A percentile compares a stretch with the other conserved stretches of the same genome.
These are phyloP conservation scores for Kodamaea sp. DNA, from an alignment of 1,139 yeast genomes.

Conservation along the genomic window DNA sequence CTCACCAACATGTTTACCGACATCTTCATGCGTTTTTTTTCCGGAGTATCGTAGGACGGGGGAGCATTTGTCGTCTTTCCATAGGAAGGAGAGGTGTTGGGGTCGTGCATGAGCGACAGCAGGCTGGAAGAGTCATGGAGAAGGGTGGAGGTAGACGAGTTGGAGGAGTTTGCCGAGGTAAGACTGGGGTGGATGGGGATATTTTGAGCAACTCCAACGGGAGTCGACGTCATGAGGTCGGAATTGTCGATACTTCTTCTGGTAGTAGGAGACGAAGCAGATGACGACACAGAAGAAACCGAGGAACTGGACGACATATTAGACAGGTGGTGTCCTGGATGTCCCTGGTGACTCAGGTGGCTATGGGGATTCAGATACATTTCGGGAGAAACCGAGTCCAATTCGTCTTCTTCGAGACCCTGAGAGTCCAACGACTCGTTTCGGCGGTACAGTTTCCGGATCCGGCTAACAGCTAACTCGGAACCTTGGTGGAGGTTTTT, in stretches of 20 bases:
- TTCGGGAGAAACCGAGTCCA: slow-evolving; percentile 12
- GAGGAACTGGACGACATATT: no score
- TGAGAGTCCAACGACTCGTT: slow-evolving; percentile 11
- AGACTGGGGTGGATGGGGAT: no score
- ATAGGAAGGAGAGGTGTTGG: no score
- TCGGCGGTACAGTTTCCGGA: slow-evolving; percentile 40
- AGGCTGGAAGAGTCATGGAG: slow-evolving; percentile 1
- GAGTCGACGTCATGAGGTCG: slow-evolving; percentile 6
- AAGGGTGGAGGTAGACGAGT: background rate
- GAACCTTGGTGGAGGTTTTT: slow-evolving; percentile 34
- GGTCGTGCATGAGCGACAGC: background rate
- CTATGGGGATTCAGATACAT: slow-evolving; percentile 6
- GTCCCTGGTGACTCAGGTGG: no score
- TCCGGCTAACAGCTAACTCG: slow-evolving; percentile 46
- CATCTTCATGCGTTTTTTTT: slow-evolving; percentile 42
- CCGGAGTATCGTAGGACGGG: slow-evolving; percentile 27
- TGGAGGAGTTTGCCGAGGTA: background rate
- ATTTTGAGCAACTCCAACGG: background rate
- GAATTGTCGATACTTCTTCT: slow-evolving; percentile 12
- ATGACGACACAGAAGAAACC: slow-evolving; percentile 4
- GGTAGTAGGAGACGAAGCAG: slow-evolving; percentile 7
- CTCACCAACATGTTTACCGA: slow-evolving; percentile 51
- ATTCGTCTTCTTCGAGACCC: slow-evolving; percentile 5
- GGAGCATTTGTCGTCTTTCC: no score
- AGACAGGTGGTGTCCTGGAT: no score